phyloP scores from a whole-genome alignment of 495 filamentous ascomycete genomes.

The Xanthoparmelia taractica region DNA sequence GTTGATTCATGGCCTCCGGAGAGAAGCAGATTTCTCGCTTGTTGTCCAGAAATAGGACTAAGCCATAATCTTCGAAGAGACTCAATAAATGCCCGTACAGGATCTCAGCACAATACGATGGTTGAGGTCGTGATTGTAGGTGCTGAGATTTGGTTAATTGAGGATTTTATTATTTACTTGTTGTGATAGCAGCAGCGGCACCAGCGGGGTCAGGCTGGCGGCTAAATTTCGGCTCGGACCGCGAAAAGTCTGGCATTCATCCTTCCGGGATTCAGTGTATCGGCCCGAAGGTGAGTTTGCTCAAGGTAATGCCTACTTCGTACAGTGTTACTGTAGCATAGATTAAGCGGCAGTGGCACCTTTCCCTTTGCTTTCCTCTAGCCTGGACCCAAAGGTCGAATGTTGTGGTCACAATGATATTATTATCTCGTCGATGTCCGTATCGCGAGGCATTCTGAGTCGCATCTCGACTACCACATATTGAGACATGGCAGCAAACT shows the following conservation, averaged over 20 bases:
- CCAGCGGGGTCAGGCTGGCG: not conserved
- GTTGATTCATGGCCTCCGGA: slow-evolving; percentile 15
- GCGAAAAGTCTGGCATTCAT: too few relatives aligned
- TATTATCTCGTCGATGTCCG: not conserved
- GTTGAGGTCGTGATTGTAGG: too few relatives aligned
- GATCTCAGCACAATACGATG: not conserved
- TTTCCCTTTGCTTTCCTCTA: not conserved
- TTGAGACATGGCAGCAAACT: slow-evolving; percentile 79
- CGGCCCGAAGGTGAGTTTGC: too few relatives aligned
- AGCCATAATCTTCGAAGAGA: not conserved
- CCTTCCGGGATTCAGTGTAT: too few relatives aligned
- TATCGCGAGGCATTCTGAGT: not conserved
- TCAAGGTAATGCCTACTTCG: too few relatives aligned
- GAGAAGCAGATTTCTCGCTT: not conserved
- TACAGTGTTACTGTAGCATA: not conserved
- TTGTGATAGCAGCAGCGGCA: not conserved
- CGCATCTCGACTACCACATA: not conserved
- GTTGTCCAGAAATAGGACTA: not conserved
- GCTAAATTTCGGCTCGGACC: not conserved
- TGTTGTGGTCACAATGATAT: too few relatives aligned
- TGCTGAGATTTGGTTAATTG: too few relatives aligned
- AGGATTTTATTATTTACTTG: not conserved
- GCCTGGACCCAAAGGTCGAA: not conserved
- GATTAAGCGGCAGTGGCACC: not conserved
- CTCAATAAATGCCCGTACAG: not conserved